Base-by-base conservation (phyloP, 805 yeast species). In the Candida hungchunana region DNA sequence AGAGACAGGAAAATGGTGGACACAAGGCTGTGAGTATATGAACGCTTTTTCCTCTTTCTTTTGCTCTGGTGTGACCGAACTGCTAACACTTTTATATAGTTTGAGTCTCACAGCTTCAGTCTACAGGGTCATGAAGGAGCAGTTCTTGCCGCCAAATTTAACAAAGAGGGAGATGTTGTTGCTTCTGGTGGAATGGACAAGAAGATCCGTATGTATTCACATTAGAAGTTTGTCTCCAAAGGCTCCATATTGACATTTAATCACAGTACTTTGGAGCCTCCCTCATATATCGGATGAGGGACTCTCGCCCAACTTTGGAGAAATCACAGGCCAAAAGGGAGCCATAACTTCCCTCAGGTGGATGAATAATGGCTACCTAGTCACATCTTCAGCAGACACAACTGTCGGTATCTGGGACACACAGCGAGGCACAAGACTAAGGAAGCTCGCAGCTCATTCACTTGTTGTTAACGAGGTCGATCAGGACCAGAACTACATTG, bases 121-220 rank as follows among this genome's bases (percentile, higher is more conserved):
- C 54, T 79, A 6, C 67, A 64, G 36, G 79, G 79, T 7, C 82
- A 78, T 46, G 46, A 58, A 11, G 79, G 79, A 0, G 61, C 79
- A 1, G 79, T 79, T 0, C 59, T 75, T 13, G 55, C 75, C 2
- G 68, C 72, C 5, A 60, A 66, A 31, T 81, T 81, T 59, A 75
- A 66, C 50, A 58, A 52, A 3, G 58, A 62, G 18, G 89, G 87
- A 0, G 51, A 61, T 6, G 44, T 57, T 7, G 56, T 81, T 14
- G 89, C 82, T 0, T 67, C 87, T 3, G 82, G 79, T 5, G 83
- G 88, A 3, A 43, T 64, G 13, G 90, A 83, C 48, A 64, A 64
- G 36, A 52, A 62, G n/a, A 59, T 78, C 2, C 26, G 46, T 42
- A 31, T n/a, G 39, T 31, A n/a, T 6, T 12, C 16, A 5, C 17